phyloP scores from a whole-genome alignment of 78 protist species.

The Emiliania huxleyi region DNA sequence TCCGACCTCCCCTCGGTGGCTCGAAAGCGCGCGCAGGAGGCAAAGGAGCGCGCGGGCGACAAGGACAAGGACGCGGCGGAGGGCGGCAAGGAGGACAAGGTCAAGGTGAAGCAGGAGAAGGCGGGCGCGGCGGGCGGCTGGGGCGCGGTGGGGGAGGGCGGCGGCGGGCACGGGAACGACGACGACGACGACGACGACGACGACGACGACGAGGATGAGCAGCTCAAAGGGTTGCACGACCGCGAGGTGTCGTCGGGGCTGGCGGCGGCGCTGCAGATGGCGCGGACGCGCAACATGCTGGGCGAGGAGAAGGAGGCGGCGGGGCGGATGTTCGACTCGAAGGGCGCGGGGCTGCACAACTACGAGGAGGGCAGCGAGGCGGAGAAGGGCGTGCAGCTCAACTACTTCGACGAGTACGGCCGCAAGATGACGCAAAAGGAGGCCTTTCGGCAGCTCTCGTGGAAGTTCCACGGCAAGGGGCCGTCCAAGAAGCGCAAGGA shows the following conservation, averaged over 20 bases:
- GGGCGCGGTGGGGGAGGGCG: not conserved
- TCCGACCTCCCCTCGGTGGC: not conserved
- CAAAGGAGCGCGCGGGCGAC: not conserved
- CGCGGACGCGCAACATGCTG: not conserved
- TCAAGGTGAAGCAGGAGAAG: not conserved
- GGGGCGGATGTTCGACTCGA: not conserved
- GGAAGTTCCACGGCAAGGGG: not conserved
- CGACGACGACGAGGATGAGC: not conserved
- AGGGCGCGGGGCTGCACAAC: not conserved
- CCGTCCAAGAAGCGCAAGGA: not conserved
- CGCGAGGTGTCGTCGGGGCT: not conserved
- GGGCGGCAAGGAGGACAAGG: not conserved
- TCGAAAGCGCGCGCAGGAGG: not conserved
- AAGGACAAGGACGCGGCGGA: not conserved
- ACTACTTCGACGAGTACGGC: not conserved
- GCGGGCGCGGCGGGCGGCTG: not conserved
- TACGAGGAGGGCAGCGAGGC: not conserved
- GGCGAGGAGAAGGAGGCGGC: not conserved
- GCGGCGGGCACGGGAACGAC: no score
- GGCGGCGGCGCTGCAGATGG: not conserved
- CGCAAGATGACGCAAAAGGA: not conserved
- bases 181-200: not conserved
- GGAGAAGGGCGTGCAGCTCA: not conserved
- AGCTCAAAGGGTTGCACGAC: not conserved
- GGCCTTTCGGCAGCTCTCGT: not conserved